Base-by-base conservation (phyloP, 2,329 filamentous ascomycete genomes). In the Epichloe festucae region DNA sequence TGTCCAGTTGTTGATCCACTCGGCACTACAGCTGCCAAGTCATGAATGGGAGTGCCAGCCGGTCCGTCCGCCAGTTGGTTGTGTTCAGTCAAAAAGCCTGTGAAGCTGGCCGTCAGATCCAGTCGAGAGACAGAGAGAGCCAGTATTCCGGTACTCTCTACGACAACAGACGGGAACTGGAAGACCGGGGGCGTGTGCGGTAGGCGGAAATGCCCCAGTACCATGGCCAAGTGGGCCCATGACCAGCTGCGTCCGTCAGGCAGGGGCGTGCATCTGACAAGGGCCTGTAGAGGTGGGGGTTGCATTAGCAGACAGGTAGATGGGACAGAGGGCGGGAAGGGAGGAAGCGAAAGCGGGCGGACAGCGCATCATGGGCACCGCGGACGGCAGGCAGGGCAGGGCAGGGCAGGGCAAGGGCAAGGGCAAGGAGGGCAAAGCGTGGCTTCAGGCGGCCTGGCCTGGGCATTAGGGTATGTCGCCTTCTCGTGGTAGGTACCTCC, bases 221-320 rank as follows among this genome's bases (percentile, higher is more conserved):
- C 27, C 8, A 10, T 31, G 27, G 27, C 27, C 27, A 31, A 31
- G 27, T 31, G 27, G 27, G 8, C 8, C 27, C 27, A 31, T 10
- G 36, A 14, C 36, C 36, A 38, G 12, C 36, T n/a, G 36, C 6
- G 12, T n/a, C 15, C 6, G 12, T n/a, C 15, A 38, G 36, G 12
- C 41, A 12, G 41, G 11, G 46, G 35, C 46, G 46, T 48, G 36
- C 3, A 10, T 19, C 46, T 34, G 19, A 3, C 5, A 4, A 4
- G 36, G 19, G 36, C 15, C 19, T 23, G 19, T 0, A 4, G 8
- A 12, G 23, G 21, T 4, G 5, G 23, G 50, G 14, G 45, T 46
- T 17, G 38, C 31, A 42, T 42, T 43, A 42, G 43, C 40, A 42
- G 47, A 43, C 48, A 52, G 54, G 51, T 57, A 52, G 52, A 53